phyloP scores from a whole-genome alignment of 106 monocot genomes.

The Vanilla planifolia region DNA sequence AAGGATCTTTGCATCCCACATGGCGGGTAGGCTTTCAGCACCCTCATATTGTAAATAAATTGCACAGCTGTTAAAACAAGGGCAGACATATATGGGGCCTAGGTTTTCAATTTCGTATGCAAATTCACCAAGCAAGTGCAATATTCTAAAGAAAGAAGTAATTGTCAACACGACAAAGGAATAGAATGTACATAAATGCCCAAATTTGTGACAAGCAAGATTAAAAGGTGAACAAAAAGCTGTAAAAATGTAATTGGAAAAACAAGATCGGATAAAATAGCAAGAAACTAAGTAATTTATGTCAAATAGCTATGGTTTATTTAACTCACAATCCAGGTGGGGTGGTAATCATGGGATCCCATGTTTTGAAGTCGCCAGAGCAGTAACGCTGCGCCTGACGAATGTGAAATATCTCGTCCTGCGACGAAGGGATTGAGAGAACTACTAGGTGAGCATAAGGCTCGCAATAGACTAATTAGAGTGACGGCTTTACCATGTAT shows the following conservation, averaged over 20 bases:
- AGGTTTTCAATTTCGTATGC: no score
- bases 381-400: constrained; percentile 87
- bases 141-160: neutral
- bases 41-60: no score
- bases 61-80: no score
- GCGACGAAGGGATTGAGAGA: constrained; percentile 4
- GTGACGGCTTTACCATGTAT: constrained; percentile 59
- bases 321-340: constrained; percentile 86
- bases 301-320: neutral
- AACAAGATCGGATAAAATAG: neutral
- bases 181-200: neutral
- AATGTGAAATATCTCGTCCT: constrained; percentile 97
- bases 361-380: constrained; percentile 56
- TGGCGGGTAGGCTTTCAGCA: no score
- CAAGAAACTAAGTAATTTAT: neutral
- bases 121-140: no score
- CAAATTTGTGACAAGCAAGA: constrained; percentile 3
- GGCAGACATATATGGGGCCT: no score
- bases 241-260: no score
- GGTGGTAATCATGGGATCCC: constrained; percentile 99
- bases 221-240: neutral
- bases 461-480: neutral
- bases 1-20: no score
- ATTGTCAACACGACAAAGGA: neutral
- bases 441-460: constrained; percentile 7